Base-by-base conservation (phyloP, 2,329 filamentous ascomycete genomes). In the Teratosphaeria epicoccoides region DNA sequence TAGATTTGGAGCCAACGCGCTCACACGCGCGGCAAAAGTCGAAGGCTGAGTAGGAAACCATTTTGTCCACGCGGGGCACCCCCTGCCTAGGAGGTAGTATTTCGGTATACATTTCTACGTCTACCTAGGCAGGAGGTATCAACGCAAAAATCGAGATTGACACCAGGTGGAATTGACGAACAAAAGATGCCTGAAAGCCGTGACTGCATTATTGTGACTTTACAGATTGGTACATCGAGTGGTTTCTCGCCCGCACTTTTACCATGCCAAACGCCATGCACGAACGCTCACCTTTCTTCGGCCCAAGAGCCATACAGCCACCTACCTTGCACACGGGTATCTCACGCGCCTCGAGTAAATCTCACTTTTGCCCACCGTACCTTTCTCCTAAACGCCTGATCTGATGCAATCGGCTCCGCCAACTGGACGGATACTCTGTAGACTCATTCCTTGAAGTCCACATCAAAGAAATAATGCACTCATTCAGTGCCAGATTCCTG, bases 381-480 rank as follows among this genome's bases (percentile, higher is more conserved):
- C 78, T 81, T 53, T 94, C 87, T 24, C 89, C 82, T 47, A 98
- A 77, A 44, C 82, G 80, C 65, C 85, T 85, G 65, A 98, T 94
- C 66, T 91, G 87, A 47, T 86, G 81, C 11, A 97, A 78, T 47
- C 93, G 83, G 61, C 85, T 87, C 53, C 88, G 83, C 93, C 93
- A 97, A 7, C 88, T 87, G 10, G 88, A 93, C 25, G 93, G 78
- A 63, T 95, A 84, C 47, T 63, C 61, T 52, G 85, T 85, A 5
- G 84, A 85, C 25, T 57, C 85, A 62, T 81, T 83, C 24, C 52
- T 51, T 47, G 57, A 52, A 46, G 81, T 80, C 88, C 91, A 96
- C n/a, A 96, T 90, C 44, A 85, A 79, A 1, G 87, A 88, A 68
- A 97, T 96, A 7, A 97, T 88, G 12, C 88, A 94, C 0, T 93